A percentile compares a stretch with the other conserved stretches of the same genome.
These are phyloP conservation scores for Croton laevigatus DNA, from an alignment of 441 rosid species.

Conservation along the genomic window DNA sequence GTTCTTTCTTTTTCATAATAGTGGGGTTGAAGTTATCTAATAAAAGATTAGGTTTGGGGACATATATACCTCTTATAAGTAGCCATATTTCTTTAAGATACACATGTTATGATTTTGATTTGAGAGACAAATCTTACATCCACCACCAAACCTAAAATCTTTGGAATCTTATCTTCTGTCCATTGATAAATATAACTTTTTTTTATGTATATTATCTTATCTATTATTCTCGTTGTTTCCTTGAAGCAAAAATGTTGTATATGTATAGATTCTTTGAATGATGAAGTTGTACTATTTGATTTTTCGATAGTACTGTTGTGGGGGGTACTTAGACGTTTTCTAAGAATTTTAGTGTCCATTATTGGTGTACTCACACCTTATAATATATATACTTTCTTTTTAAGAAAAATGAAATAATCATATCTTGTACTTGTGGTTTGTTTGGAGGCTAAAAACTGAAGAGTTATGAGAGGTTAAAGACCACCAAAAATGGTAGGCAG, in stretches of 20 bases:
- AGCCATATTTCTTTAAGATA: slow-evolving; percentile 9
- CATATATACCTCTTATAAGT: too few relatives aligned
- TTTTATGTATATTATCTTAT: background rate
- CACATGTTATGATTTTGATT: slow-evolving; percentile 11
- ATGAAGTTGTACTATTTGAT: background rate
- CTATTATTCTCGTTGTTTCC: slow-evolving; percentile 12
- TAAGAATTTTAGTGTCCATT: slow-evolving; percentile 1
- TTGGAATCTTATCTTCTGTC: slow-evolving; percentile 7
- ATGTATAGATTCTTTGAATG: slow-evolving; percentile 9
- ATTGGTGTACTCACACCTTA: slow-evolving; percentile 10
- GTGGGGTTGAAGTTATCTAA: too few relatives aligned
- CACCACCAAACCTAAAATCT: slow-evolving; percentile 14
- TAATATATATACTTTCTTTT: background rate
- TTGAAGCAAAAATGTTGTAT: slow-evolving; percentile 1
- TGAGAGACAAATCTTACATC: slow-evolving; percentile 1
- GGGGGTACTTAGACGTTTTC: background rate
- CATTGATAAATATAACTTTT: background rate
- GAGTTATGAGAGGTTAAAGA: too few relatives aligned
- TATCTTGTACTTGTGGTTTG: background rate
- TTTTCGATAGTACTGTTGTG: slow-evolving; percentile 5
- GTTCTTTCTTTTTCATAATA: too few relatives aligned
- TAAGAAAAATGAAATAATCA: background rate
- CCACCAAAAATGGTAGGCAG: slow-evolving; percentile 1
- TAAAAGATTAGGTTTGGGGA: too few relatives aligned
- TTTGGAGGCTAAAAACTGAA: background rate